Base-by-base conservation (phyloP, 108 stramenopile species). In the Bacterosira constricta region DNA sequence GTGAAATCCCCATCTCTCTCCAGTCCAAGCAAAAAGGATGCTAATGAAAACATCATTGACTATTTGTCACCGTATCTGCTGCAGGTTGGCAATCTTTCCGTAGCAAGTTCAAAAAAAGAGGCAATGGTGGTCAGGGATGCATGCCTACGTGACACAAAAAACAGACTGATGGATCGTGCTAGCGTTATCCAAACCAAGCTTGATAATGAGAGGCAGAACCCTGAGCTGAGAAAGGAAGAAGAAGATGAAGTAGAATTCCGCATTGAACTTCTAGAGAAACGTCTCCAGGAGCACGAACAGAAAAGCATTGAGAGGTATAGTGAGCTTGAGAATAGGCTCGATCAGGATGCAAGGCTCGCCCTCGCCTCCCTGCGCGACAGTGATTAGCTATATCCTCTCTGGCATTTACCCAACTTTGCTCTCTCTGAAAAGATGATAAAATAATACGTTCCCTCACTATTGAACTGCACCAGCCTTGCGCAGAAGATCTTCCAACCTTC, bases 61-160 rank as follows among this genome's bases (percentile, higher is more conserved):
- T 93, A 91, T 65, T 80, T 93, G 15, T 73, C 88, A 25, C 92
- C 92, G 1, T 93, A 86, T 83, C 58, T 93, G 15, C 52, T 58
- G 62, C 56, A 80, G 45, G 68, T 85, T 8, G 60, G 71, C 34
- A 58, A 45, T 45, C 4, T 32, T 18, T 45, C 63, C 18, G 37
- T 17, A 4, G 11, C 29, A 21, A 11, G 88, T 3, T 49, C 86
- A 50, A 38, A 49, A 30, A 83, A 85, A 32, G 86, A 89, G 21
- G 88, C 88, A 1, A 44, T 64, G 46, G 26, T 46, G 32, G 85
- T 83, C 13, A 58, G 77, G 2, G 77, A 87, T 11, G 77, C 85
- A 12, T 90, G 88, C 64, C 63, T 88, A 50, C 59, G 74, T 58
- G 72, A 83, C 7, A 74, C 90, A 36, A 86, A 87, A 54, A 87